Evolutionary conservation across 306 rosid species (phyloP).

Genomic region (Castanea crenata): DNA sequence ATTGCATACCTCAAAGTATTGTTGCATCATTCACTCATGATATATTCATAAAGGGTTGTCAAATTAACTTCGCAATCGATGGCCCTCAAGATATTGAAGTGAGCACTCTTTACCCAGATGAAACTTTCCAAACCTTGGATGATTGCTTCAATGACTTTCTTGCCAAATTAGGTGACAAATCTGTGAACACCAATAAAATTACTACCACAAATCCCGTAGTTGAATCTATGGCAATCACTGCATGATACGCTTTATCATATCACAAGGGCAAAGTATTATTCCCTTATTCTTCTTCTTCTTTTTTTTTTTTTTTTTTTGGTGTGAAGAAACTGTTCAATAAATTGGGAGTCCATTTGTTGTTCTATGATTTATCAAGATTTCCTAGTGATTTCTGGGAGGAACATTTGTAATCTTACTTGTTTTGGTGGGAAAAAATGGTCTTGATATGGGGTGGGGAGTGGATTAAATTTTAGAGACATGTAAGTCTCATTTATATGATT

Average conservation of each 20-base stretch:
- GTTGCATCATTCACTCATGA: constrained; percentile 79
- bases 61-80: constrained; percentile 35
- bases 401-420: neutral
- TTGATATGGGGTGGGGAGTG: too few relatives aligned
- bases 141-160: constrained; percentile 60
- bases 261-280: neutral
- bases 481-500: neutral
- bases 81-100: constrained; percentile 46
- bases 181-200: constrained; percentile 3
- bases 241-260: constrained; percentile 25
- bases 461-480: neutral
- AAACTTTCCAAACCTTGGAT: constrained; percentile 48
- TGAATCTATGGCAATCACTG: constrained; percentile 42
- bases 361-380: neutral
- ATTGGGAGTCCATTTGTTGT: neutral
- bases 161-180: constrained; percentile 13
- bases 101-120: constrained; percentile 53
- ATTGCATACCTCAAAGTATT: constrained; percentile 49
- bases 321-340: neutral
- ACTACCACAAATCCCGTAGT: constrained; percentile 17
- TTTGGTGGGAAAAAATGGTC: neutral
- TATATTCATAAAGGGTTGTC: constrained; percentile 75
- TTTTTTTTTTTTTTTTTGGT: neutral
- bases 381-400: neutral
- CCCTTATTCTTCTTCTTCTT: too few relatives aligned